Percentiles rank a stretch among this genome's conserved stretches.
phyloP scores from a whole-genome alignment of 75 land plant genomes.

The Picea sitchensis region DNA sequence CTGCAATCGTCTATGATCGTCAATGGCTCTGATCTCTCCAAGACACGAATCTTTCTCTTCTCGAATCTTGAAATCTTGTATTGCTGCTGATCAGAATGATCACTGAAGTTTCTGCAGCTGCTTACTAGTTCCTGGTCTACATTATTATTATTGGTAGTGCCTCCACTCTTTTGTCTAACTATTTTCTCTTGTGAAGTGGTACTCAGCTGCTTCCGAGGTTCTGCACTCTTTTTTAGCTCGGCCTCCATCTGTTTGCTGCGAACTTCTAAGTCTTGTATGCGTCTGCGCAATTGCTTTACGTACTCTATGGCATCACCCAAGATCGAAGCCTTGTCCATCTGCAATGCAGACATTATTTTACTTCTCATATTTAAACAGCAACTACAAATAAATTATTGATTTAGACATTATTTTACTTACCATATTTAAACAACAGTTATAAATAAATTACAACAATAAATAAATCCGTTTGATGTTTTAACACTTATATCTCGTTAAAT shows the following conservation, averaged over 20 bases:
- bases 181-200: constrained; percentile 11
- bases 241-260: constrained; percentile 39
- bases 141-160: not conserved
- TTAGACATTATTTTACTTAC: not conserved
- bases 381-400: not conserved
- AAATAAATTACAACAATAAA: not conserved
- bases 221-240: constrained; percentile 9
- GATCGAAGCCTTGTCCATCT: constrained; percentile 95
- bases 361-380: not conserved
- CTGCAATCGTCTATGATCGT: constrained; percentile 24
- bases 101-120: constrained; percentile 7
- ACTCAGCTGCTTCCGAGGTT: not conserved
- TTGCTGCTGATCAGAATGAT: not conserved
- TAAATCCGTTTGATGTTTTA: not conserved
- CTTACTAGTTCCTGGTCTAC: constrained; percentile 1
- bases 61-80: constrained; percentile 14
- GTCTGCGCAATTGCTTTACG: constrained; percentile 61
- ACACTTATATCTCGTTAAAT: too few species aligned
- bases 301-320: constrained; percentile 93
- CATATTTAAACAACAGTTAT: too few species aligned
- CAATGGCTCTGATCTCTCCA: constrained; percentile 23
- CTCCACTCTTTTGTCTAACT: constrained; percentile 7
- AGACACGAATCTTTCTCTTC: constrained; percentile 32
- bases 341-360: constrained; percentile 4
- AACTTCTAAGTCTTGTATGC: constrained; percentile 59